Base-by-base conservation (phyloP, 805 yeast genomes). In the Ogataea angusta region DNA sequence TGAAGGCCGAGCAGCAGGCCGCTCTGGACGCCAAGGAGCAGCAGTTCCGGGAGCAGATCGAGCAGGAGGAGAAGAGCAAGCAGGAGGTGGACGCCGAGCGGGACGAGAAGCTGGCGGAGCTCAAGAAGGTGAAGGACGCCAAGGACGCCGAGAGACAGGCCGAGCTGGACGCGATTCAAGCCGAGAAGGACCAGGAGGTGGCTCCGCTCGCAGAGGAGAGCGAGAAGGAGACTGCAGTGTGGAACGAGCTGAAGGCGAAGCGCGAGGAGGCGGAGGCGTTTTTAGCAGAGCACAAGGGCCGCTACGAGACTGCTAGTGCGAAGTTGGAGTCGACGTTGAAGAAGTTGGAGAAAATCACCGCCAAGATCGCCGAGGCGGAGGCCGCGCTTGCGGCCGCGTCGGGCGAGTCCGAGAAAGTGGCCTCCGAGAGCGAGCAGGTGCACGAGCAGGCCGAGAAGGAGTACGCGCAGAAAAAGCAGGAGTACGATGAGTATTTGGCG, bases 191-290 rank as follows among this genome's bases (percentile, higher is more conserved):
- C 51, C 76, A 66, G 42, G 71, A 70, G 35, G 57, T 78, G 48
- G 70, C 73, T 36, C 86, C 86, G 34, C 59, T 72, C 15, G 66
- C 77, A 51, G 78, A 69, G 26, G 80, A 74, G 51, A 66, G 77
- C 52, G 69, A 67, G 45, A 52, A 52, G 22, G 85, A 80, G 62
- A 68, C 69, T 25, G 64, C 63, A 18, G 71, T 72, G 46, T 67
- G 80, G 54, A 62, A 66, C 35, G 73, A 70, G n/a, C 65, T 79
- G 50, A 70, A 72, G 30, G 63, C 71, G 41, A 72, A 75, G 45
- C 74, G 75, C 56, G 67, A 66, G 34, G 76, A 70, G 47, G 57
- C 67, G 14, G 68, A 69, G 42, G 74, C 69, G 27, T 74, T 68
- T 31, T 64, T 63, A 13, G 56, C 67, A 23, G 72, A 73, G 30